Evolutionary conservation across 1,284 basidiomycete genomes (phyloP).

Genomic region (Ceratobasidium sp.): DNA sequence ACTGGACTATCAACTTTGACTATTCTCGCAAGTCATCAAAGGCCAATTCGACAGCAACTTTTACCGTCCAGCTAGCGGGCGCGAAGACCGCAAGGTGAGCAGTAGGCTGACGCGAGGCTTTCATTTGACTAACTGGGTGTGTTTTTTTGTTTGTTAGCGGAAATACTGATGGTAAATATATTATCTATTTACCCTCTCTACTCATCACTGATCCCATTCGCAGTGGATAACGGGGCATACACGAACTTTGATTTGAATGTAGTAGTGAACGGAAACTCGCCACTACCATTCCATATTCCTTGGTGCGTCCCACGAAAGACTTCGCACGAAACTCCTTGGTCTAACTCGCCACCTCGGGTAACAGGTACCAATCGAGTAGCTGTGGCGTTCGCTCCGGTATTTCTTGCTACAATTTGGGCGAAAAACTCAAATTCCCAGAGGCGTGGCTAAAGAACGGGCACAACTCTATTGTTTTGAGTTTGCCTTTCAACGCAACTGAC

Average conservation of each 20-base stretch:
- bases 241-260: conserved; percentile 47
- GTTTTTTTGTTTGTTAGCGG: neutral
- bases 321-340: neutral
- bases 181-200: neutral
- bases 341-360: neutral
- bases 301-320: conserved; percentile 16
- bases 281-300: conserved; percentile 45
- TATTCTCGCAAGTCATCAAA: conserved; percentile 34
- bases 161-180: conserved; percentile 39
- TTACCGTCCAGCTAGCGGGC: conserved; percentile 33
- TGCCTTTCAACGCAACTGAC: conserved; percentile 47
- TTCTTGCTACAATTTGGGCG: conserved; percentile 46
- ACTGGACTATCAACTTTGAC: conserved; percentile 47
- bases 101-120: neutral
- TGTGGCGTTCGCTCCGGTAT: conserved; percentile 46
- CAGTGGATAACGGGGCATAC: conserved; percentile 45
- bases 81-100: conserved; percentile 35
- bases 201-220: conserved; percentile 45
- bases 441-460: conserved; percentile 41
- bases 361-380: conserved; percentile 46
- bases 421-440: conserved; percentile 45
- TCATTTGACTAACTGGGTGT: neutral
- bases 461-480: conserved; percentile 46
- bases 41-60: conserved; percentile 20
- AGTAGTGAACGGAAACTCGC: conserved; percentile 46